Percentiles rank a stretch among this genome's conserved stretches.
These are phyloP conservation scores for Chaetomium globosum DNA, from an alignment of 2,329 filamentous ascomycete genomes.

Conservation along the genomic window DNA sequence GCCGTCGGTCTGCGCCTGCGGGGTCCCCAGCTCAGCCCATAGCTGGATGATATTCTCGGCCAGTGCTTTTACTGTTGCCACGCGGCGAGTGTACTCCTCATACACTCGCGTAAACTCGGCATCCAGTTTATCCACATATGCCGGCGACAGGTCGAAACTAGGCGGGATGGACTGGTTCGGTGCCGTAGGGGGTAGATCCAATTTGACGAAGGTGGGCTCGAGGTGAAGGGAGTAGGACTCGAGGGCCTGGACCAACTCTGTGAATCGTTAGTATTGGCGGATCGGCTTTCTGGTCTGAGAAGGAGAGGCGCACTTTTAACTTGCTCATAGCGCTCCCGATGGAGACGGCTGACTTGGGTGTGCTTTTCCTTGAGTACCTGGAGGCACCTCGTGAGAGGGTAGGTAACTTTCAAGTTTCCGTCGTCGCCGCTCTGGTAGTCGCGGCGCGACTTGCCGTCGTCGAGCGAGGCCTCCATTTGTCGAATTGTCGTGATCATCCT, in stretches of 20 bases:
- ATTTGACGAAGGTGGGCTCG: slow-evolving; percentile 81
- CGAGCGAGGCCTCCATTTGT: slow-evolving; percentile 90
- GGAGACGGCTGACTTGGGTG: slow-evolving; percentile 73
- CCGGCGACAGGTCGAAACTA: slow-evolving; percentile 87
- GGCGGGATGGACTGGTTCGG: slow-evolving; percentile 75
- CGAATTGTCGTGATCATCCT: slow-evolving; percentile 81
- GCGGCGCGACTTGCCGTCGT: slow-evolving; percentile 69
- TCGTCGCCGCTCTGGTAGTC: slow-evolving; percentile 69
- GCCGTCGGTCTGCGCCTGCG: slow-evolving; percentile 87
- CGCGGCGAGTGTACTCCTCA: slow-evolving; percentile 88
- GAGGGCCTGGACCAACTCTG: slow-evolving; percentile 89
- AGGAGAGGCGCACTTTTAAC: slow-evolving; percentile 75
- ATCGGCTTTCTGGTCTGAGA: neutral
- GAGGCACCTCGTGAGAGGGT: slow-evolving; percentile 79
- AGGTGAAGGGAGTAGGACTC: slow-evolving; percentile 96
- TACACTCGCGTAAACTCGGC: slow-evolving; percentile 92
- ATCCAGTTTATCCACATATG: slow-evolving; percentile 85
- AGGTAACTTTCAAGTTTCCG: slow-evolving; percentile 75
- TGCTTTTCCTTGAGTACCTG: slow-evolving; percentile 84
- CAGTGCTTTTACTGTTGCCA: slow-evolving; percentile 72
- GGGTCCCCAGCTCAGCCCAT: slow-evolving; percentile 93
- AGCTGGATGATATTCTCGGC: slow-evolving; percentile 88
- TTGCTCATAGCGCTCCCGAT: slow-evolving; percentile 91
- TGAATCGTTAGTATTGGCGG: slow-evolving; percentile 26
- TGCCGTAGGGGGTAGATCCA: slow-evolving; percentile 80